phyloP scores from a whole-genome alignment of 495 filamentous ascomycete species.

The Cladorrhinum samala region DNA sequence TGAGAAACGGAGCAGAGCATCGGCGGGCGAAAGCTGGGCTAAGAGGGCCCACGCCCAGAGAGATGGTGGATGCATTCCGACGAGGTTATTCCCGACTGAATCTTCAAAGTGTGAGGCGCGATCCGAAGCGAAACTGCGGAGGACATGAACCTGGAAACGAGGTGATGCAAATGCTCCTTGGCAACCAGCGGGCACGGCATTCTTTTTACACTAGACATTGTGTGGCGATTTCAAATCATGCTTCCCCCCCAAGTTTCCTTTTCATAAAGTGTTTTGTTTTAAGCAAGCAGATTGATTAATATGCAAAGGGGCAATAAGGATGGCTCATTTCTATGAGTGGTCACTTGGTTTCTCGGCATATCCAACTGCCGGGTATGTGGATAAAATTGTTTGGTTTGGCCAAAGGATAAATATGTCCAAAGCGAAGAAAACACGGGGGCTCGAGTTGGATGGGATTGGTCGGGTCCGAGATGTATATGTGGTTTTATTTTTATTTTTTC shows the following conservation, averaged over 20 bases:
- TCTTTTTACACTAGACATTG: too few relatives aligned
- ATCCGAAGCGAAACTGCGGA: too few relatives aligned
- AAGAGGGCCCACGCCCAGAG: not conserved
- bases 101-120: too few relatives aligned
- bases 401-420: not conserved
- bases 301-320: not conserved
- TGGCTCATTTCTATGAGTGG: not conserved
- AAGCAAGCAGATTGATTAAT: too few relatives aligned
- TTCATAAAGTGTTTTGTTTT: too few relatives aligned
- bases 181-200: too few relatives aligned
- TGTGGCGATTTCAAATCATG: too few relatives aligned
- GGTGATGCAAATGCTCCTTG: too few relatives aligned
- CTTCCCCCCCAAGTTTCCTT: too few relatives aligned
- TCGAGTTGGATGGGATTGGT: not conserved
- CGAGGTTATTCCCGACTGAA: not conserved
- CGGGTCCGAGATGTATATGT: too few relatives aligned
- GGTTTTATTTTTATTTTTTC: not conserved
- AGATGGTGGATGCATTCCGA: not conserved
- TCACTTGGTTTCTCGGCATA: not conserved
- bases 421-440: too few relatives aligned
- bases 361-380: not conserved
- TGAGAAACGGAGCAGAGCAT: conserved; percentile 5
- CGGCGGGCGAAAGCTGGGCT: not conserved
- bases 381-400: not conserved
- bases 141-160: too few relatives aligned